Evolutionary conservation across 768 basidiomycete species (phyloP).

Genomic region (Boletus pseudo-olivaceus): DNA sequence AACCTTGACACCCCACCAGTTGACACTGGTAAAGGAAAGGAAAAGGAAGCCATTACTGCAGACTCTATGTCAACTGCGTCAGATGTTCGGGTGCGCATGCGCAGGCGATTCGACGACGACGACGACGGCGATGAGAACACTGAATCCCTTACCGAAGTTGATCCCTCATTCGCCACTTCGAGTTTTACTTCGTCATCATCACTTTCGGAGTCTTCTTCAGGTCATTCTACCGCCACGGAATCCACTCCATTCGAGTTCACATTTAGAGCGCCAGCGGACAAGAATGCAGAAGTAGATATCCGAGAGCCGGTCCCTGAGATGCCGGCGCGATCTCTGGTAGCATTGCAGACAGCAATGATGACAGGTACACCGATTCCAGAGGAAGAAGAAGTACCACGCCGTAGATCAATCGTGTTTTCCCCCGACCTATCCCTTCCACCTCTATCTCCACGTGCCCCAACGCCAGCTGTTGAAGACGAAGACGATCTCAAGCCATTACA

Average conservation of each 20-base stretch:
- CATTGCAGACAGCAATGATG: conserved; percentile 25
- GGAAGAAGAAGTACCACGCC: conserved; percentile 19
- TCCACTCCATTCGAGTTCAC: conserved; percentile 24
- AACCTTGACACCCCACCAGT: background rate
- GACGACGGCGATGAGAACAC: conserved; percentile 3
- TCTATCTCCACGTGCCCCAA: conserved; percentile 10
- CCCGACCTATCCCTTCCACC: conserved; percentile 16
- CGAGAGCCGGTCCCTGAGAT: conserved; percentile 27
- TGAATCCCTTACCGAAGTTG: background rate
- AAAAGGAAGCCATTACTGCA: conserved; percentile 5
- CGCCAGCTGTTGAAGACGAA: conserved; percentile 11
- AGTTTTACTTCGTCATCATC: background rate
- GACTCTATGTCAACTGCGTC: background rate
- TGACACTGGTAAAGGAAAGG: conserved; percentile 26
- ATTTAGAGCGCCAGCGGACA: conserved; percentile 10
- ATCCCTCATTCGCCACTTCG: conserved; percentile 1
- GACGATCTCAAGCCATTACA: background rate
- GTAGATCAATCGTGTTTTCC: conserved; percentile 24
- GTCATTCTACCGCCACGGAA: conserved; percentile 13
- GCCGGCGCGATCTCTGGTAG: conserved; percentile 23
- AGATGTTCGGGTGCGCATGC: conserved; percentile 19
- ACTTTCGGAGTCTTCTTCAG: background rate
- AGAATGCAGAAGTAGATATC: conserved; percentile 16
- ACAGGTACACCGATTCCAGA: conserved; percentile 21
- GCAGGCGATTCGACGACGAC: conserved; percentile 15